Evolutionary conservation across 2,329 filamentous ascomycete genomes (phyloP), one percentile per base, ranked within the genome.

Genomic region (Aspergillus flavus): DNA sequence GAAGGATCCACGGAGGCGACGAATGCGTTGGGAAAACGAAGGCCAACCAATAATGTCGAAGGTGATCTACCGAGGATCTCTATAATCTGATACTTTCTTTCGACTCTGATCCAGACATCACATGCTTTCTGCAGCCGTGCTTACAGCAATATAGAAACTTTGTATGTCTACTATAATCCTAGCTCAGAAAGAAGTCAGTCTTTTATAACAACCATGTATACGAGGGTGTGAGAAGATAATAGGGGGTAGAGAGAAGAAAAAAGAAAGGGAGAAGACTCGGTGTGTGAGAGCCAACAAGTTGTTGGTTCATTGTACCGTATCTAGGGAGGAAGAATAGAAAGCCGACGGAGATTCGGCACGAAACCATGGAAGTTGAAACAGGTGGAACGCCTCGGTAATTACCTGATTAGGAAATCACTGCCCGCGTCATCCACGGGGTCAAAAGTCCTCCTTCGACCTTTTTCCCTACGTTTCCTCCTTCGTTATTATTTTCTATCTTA

Each of bases 341-440:
- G 26, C 46, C 46, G 46, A 58, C 55, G 36, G 23, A 28, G 43
- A n/a, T 14, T 57, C 43, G 30, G 45, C 54, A 57, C n/a, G 32
- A 21, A 32, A n/a, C 34, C 34, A 39, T 34, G 39, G 26, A 57
- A 56, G 36, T 62, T 45, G 55, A 57, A 32, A 19, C 21, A 26
- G 63, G 26, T 28, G 26, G 32, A 57, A 46, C 54, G 57, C 66
- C 66, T 68, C 66, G 66, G 66, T 57, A 58, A 54, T 66, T 68
- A 59, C 66, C 64, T 52, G 32, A 66, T 64, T 28, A 34, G 62
- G 66, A 58, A 23, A 50, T 39, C 54, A 46, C n/a, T 59, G 39
- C 41, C 55, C 19, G 19, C 28, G 19, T 12, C 12, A 43, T 30
- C 62, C 32, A 34, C 36, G 48, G 45, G 34, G 36, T 52, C 57